Percentiles rank a stretch among this genome's conserved stretches.
Evolutionary conservation across 2,329 filamentous ascomycete species (phyloP).

Genomic region (Monosporascus sp.): DNA sequence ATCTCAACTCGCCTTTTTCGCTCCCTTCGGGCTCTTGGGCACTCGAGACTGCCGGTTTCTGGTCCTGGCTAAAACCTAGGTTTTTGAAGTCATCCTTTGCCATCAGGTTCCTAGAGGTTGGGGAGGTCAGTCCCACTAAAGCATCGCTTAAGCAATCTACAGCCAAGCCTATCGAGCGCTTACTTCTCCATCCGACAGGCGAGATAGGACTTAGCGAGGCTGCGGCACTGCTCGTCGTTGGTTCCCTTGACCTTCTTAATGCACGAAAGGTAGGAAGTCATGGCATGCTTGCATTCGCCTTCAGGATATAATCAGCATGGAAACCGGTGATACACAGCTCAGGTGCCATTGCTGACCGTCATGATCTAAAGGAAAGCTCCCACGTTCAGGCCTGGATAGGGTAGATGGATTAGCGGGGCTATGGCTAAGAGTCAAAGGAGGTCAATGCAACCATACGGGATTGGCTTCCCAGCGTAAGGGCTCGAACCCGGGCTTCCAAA

Average conservation of each 20-base stretch:
- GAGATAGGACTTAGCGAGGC: slow-evolving; percentile 82
- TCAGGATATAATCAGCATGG: neutral
- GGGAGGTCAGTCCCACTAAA: neutral
- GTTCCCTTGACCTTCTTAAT: slow-evolving; percentile 78
- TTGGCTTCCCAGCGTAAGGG: slow-evolving; percentile 22
- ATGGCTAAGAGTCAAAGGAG: slow-evolving; percentile 1
- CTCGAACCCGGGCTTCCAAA: slow-evolving; percentile 26
- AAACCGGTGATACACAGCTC: no score
- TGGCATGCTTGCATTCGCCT: slow-evolving; percentile 92
- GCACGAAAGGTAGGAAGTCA: slow-evolving; percentile 79
- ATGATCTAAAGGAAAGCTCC: slow-evolving; percentile 94
- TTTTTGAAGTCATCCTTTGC: slow-evolving; percentile 93
- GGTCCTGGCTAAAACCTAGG: slow-evolving; percentile 61
- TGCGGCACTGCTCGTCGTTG: slow-evolving; percentile 81
- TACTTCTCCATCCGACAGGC: slow-evolving; percentile 92
- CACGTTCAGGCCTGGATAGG: slow-evolving; percentile 70
- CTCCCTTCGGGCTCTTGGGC: slow-evolving; percentile 18
- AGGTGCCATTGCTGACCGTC: slow-evolving; percentile 51
- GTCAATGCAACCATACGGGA: slow-evolving; percentile 17
- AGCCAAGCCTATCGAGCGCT: slow-evolving; percentile 24
- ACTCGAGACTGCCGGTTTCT: slow-evolving; percentile 17
- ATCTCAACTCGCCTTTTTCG: slow-evolving; percentile 28
- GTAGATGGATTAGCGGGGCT: slow-evolving; percentile 2
- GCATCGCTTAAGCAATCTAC: neutral
- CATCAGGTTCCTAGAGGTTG: slow-evolving; percentile 73